Percentiles rank a stretch among this genome's conserved stretches.
Evolutionary conservation across 1,284 basidiomycete genomes (phyloP).

Genomic region (Exsudoporus floridanus): DNA sequence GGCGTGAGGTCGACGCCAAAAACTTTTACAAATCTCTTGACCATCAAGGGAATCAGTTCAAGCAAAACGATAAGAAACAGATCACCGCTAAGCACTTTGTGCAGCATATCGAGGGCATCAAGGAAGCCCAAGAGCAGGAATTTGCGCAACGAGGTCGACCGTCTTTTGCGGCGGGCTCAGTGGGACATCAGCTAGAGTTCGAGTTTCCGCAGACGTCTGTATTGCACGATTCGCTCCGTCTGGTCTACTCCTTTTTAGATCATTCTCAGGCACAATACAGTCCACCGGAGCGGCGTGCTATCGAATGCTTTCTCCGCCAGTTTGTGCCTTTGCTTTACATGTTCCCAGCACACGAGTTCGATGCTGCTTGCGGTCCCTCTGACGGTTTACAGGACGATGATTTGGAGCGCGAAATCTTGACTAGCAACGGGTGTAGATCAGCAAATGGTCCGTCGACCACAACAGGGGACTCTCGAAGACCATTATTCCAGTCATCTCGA

Average conservation of each 20-base stretch:
- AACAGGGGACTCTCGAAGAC: constrained; percentile 73
- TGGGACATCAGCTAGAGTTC: constrained; percentile 78
- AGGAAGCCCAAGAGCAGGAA: constrained; percentile 64
- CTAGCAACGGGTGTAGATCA: constrained; percentile 48
- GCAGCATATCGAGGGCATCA: constrained; percentile 81
- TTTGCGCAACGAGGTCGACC: constrained; percentile 41
- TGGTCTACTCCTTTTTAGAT: constrained; percentile 89
- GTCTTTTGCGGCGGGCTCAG: constrained; percentile 45
- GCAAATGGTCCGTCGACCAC: constrained; percentile 50
- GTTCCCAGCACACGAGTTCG: constrained; percentile 76
- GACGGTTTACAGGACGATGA: constrained; percentile 55
- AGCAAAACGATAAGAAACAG: constrained; percentile 94
- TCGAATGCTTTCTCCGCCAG: constrained; percentile 83
- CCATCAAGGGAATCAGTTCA: constrained; percentile 94
- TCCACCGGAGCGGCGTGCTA: constrained; percentile 73
- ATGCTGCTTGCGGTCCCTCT: constrained; percentile 65
- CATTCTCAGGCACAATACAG: constrained; percentile 77
- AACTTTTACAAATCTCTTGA: constrained; percentile 98
- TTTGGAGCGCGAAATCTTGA: constrained; percentile 41
- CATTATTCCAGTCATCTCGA: constrained; percentile 69
- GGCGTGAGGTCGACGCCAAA: constrained; percentile 95
- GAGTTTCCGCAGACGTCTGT: constrained; percentile 78
- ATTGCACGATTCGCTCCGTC: constrained; percentile 85
- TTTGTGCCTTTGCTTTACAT: constrained; percentile 87
- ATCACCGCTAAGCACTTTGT: constrained; percentile 91